Percentiles rank a stretch among this genome's conserved stretches.
Evolutionary conservation across 108 stramenopile genomes (phyloP).

Genomic region (Schizochytrium sp.): DNA sequence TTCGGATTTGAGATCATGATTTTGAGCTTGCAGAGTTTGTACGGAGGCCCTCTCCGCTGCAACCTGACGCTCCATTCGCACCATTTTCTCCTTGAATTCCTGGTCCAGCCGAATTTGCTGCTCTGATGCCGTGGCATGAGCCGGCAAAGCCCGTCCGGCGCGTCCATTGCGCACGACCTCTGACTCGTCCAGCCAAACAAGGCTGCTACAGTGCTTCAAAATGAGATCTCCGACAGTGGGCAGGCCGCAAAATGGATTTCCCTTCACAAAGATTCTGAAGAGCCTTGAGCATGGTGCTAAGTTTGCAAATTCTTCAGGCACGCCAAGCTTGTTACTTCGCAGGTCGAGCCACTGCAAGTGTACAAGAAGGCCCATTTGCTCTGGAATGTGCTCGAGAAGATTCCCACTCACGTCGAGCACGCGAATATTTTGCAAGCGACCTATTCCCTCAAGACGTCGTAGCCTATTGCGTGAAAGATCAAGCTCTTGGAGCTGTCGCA

Average conservation of each 20-base stretch:
- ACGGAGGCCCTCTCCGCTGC: not conserved
- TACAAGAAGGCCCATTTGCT: conserved; percentile 20
- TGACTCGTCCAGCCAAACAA: not conserved
- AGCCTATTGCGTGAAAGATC: conserved; percentile 1
- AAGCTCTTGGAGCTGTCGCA: conserved; percentile 42
- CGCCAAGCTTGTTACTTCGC: conserved; percentile 24
- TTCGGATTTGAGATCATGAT: conserved; percentile 30
- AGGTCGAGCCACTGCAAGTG: conserved; percentile 48
- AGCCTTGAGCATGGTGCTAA: conserved; percentile 11
- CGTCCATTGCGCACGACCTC: conserved; percentile 18
- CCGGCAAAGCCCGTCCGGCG: conserved; percentile 36
- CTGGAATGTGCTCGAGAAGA: conserved; percentile 22
- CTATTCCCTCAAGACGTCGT: conserved; percentile 28
- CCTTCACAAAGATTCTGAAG: conserved; percentile 21
- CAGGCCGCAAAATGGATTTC: conserved; percentile 17
- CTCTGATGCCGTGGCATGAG: not conserved
- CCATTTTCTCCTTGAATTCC: conserved; percentile 23
- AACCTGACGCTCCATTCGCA: not conserved
- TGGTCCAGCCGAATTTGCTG: not conserved
- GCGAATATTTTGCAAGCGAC: conserved; percentile 12
- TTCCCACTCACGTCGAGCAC: conserved; percentile 33
- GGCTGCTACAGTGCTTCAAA: conserved; percentile 16
- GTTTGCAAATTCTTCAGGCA: not conserved
- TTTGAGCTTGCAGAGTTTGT: not conserved
- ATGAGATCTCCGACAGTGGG: not conserved